Conservation (phyloP, 169 alveolate species). For the Plasmodium vinckei region DNA sequence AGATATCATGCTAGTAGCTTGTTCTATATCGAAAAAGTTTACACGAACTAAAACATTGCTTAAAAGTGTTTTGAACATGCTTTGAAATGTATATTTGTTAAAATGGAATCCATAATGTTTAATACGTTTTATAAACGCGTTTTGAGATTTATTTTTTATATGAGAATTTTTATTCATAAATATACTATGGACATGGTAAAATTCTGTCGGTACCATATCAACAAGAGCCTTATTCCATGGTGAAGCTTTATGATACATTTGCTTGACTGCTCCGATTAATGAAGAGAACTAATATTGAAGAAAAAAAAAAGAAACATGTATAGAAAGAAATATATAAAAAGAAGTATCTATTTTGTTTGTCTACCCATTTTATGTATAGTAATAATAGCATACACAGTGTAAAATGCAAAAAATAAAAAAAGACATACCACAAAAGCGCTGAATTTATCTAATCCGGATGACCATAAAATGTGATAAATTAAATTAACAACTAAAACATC, state of each 20-base stretch:
- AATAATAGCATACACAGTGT: too few species aligned
- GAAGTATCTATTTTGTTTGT: neutral
- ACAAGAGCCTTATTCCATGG: slow-evolving; percentile 65
- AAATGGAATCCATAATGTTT: slow-evolving; percentile 46
- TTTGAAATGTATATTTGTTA: slow-evolving; percentile 18
- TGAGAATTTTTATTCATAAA: slow-evolving; percentile 18
- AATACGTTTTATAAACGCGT: slow-evolving; percentile 26
- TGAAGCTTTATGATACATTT: slow-evolving; percentile 16
- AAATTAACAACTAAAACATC: slow-evolving; percentile 58
- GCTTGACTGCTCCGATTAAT: slow-evolving; percentile 65
- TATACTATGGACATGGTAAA: slow-evolving; percentile 21
- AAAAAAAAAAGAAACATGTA: slow-evolving; percentile 1
- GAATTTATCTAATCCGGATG: slow-evolving; percentile 59
- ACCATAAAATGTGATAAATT: slow-evolving; percentile 42
- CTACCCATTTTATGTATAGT: too few species aligned
- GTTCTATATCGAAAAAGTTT: slow-evolving; percentile 55
- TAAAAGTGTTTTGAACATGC: slow-evolving; percentile 52
- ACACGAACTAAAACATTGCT: slow-evolving; percentile 32
- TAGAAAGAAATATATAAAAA: neutral
- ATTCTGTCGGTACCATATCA: slow-evolving; percentile 61
- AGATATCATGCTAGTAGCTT: slow-evolving; percentile 20
- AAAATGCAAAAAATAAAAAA: too few species aligned
- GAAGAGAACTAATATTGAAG: slow-evolving; percentile 34
- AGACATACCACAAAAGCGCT: slow-evolving; percentile 38
- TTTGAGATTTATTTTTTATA: slow-evolving; percentile 17